A percentile compares a stretch with the other conserved stretches of the same genome.
phyloP scores from a whole-genome alignment of 2,329 filamentous ascomycete species.

The Venturia pyrina region DNA sequence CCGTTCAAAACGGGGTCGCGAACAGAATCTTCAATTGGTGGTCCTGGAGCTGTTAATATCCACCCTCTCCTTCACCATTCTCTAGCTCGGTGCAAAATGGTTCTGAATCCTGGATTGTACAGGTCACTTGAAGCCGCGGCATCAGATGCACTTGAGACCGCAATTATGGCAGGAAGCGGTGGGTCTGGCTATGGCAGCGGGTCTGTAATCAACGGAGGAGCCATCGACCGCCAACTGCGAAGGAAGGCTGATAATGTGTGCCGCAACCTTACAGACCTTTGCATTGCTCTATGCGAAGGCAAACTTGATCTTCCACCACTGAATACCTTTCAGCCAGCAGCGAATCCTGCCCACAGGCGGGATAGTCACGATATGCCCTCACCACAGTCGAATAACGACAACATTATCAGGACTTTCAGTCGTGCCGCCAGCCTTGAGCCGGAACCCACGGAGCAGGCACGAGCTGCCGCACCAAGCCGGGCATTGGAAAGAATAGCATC shows the following conservation, averaged over 20 bases:
- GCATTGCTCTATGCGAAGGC: conserved; percentile 57
- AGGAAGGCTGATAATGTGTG: conserved; percentile 91
- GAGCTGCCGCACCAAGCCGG: conserved; percentile 25
- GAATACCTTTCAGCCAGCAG: not conserved
- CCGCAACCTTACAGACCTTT: conserved; percentile 84
- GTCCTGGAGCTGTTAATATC: conserved; percentile 42
- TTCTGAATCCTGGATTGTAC: conserved; percentile 63
- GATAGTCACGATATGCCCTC: conserved; percentile 8
- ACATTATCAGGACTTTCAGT: not conserved
- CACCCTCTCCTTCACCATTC: conserved; percentile 76
- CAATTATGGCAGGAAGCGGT: conserved; percentile 64
- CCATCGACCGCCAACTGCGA: conserved; percentile 68
- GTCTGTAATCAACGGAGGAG: conserved; percentile 50
- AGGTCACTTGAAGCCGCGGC: conserved; percentile 71
- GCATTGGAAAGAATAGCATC: conserved; percentile 36
- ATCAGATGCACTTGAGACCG: conserved; percentile 68
- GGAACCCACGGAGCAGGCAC: conserved; percentile 21
- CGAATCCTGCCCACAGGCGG: not conserved
- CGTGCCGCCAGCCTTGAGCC: conserved; percentile 24
- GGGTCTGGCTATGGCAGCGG: conserved; percentile 54
- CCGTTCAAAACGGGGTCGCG: conserved; percentile 32
- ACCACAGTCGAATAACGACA: not conserved
- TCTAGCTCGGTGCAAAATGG: conserved; percentile 63
- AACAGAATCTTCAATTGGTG: conserved; percentile 34
- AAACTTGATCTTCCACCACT: conserved; percentile 6